Base-by-base conservation (phyloP, 2,329 filamentous ascomycete genomes). In the Elsinoe ampelina region DNA sequence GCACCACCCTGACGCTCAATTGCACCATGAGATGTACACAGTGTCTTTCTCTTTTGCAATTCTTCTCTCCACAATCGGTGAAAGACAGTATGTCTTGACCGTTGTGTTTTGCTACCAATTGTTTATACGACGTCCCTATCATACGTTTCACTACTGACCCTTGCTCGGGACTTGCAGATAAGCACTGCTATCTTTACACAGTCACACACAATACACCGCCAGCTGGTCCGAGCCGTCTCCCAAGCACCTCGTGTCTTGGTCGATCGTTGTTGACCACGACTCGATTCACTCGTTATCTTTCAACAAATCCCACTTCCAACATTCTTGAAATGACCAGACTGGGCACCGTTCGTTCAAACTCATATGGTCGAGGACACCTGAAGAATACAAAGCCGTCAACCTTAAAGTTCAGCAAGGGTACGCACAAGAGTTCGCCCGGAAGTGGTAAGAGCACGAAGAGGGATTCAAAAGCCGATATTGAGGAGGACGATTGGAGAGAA, bases 401-500 rank as follows among this genome's bases (percentile, higher is more conserved):
- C 38, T 39, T 56, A n/a, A 56, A 56, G 41, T 20, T 56, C 22
- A 35, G 38, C 54, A 56, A 56, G 32, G 26, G 54, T 19, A 17
- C 38, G 30, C 54, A 56, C 54, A 38, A 48, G 51, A 61, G 54
- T 55, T 50, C 52, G 20, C 42, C 57, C n/a, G 60, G 59, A 58
- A 60, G 56, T 51, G 64, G 61, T 55, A 66, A 54, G 54, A 32
- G 30, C 55, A 36, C 11, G 8, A 59, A 57, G 58, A 59, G 26
- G 57, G 60, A 54, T 51, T 58, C 36, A 55, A 58, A n/a, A 42
- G 58, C 36, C 48, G 59, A 35, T 30, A 58, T 32, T 26, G 65
- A 70, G 52, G 71, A 74, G 47, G 74, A 77, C 59, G 73, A 77
- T 41, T 41, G 20, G 61, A 73, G 74, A 63, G 71, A 70, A 61